These are phyloP conservation scores for Phytophthora sansomeana DNA, from an alignment of 352 stramenopile genomes.

Conservation along the genomic window DNA sequence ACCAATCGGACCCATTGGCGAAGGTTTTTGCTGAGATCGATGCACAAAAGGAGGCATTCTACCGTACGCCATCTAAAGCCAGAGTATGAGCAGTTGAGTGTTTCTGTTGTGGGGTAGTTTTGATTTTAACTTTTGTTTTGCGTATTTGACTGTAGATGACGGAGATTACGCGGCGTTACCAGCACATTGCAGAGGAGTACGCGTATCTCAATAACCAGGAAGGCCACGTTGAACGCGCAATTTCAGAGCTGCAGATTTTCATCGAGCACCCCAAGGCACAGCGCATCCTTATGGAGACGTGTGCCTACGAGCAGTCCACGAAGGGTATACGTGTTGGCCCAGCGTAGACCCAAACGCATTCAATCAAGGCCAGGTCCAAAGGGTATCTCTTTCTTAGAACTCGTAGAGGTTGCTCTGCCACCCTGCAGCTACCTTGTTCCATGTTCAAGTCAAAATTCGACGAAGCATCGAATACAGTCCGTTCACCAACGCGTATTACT, in stretches of 20 bases:
- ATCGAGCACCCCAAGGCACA: conserved; percentile 77
- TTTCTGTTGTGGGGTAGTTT: not conserved
- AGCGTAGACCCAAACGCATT: conserved; percentile 29
- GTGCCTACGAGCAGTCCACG: conserved; percentile 64
- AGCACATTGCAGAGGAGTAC: conserved; percentile 74
- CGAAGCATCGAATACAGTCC: conserved; percentile 22
- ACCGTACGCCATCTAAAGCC: conserved; percentile 71
- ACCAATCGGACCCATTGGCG: conserved; percentile 45
- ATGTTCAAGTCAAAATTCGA: conserved; percentile 34
- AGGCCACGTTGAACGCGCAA: conserved; percentile 72
- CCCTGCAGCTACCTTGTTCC: conserved; percentile 6
- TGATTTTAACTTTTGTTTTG: not conserved
- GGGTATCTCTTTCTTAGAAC: conserved; percentile 18
- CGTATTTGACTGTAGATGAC: conserved; percentile 58
- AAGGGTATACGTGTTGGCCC: conserved; percentile 79
- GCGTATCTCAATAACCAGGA: conserved; percentile 68
- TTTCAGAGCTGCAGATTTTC: conserved; percentile 79
- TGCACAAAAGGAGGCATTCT: conserved; percentile 67
- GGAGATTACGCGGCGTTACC: conserved; percentile 78
- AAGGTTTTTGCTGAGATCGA: conserved; percentile 63
- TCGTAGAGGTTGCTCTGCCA: conserved; percentile 18
- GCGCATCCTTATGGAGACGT: conserved; percentile 72
- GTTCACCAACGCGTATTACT: conserved; percentile 4
- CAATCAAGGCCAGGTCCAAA: conserved; percentile 9
- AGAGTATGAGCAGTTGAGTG: conserved; percentile 41